phyloP scores from a whole-genome alignment of 805 yeast species.

The Lachancea meyersii region DNA sequence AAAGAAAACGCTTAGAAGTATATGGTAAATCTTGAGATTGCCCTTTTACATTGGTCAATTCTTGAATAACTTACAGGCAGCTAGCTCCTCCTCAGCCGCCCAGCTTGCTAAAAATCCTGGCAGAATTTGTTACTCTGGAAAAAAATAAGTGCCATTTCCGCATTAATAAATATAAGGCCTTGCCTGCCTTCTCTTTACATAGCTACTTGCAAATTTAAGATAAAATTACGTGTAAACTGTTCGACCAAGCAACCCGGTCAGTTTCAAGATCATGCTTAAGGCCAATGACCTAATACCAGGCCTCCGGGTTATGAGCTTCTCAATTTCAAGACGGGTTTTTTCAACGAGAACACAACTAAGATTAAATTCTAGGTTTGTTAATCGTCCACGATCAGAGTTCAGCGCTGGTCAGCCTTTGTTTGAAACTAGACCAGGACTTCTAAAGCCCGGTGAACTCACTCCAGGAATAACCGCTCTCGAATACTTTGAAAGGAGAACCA shows the following conservation, averaged over 20 bases:
- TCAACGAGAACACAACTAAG: neutral
- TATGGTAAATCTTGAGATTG: constrained; percentile 21
- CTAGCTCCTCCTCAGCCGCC: no score
- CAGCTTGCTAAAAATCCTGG: neutral
- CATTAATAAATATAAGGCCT: no score
- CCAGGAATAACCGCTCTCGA: constrained; percentile 84
- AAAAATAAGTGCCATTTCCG: no score
- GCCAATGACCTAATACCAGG: neutral
- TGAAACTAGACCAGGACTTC: constrained; percentile 75
- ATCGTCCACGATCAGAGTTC: constrained; percentile 19
- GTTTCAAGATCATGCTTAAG: constrained; percentile 1
- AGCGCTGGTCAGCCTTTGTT: constrained; percentile 78
- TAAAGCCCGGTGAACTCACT: constrained; percentile 73
- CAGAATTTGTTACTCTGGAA: no score
- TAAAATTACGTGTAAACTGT: no score
- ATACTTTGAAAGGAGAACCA: constrained; percentile 63
- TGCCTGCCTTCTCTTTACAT: no score
- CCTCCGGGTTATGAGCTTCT: neutral
- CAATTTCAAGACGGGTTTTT: neutral
- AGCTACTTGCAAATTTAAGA: no score
- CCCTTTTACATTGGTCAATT: no score
- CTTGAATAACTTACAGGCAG: no score
- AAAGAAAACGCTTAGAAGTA: constrained; percentile 27
- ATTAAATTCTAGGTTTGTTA: neutral
- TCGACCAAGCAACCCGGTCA: no score